Evolutionary conservation across 2,329 filamentous ascomycete genomes (phyloP).

Genomic region (Sporothrix pallida): DNA sequence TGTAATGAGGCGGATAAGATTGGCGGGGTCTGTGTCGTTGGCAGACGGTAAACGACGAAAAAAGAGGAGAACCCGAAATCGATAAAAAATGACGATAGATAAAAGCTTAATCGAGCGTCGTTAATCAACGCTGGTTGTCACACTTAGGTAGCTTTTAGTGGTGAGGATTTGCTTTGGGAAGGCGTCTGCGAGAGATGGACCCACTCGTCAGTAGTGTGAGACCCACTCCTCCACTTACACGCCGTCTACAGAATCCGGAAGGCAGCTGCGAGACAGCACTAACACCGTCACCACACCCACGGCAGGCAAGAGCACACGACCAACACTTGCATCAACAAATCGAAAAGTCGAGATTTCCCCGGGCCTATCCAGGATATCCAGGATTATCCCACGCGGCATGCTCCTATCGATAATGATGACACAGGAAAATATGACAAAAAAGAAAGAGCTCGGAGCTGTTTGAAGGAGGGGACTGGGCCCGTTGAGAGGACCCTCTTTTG

Average conservation of each 20-base stretch:
- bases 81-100: neutral
- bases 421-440: neutral
- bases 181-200: conserved; percentile 1
- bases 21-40: neutral
- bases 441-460: neutral
- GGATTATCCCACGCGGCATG: neutral
- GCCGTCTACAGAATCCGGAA: neutral
- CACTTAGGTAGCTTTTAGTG: neutral
- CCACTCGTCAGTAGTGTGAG: neutral
- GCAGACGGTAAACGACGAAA: too few species aligned
- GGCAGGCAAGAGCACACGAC: neutral
- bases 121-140: neutral
- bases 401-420: neutral
- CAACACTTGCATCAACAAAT: neutral
- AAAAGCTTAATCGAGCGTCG: neutral
- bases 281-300: too few species aligned
- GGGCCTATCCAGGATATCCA: neutral
- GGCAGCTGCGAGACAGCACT: neutral
- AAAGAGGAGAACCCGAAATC: neutral
- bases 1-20: conserved; percentile 2
- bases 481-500: neutral
- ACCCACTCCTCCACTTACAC: neutral
- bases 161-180: neutral
- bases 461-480: neutral
- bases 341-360: neutral